Base-by-base conservation (phyloP, 2,329 filamentous ascomycete genomes). In the Aspergillus proliferans region DNA sequence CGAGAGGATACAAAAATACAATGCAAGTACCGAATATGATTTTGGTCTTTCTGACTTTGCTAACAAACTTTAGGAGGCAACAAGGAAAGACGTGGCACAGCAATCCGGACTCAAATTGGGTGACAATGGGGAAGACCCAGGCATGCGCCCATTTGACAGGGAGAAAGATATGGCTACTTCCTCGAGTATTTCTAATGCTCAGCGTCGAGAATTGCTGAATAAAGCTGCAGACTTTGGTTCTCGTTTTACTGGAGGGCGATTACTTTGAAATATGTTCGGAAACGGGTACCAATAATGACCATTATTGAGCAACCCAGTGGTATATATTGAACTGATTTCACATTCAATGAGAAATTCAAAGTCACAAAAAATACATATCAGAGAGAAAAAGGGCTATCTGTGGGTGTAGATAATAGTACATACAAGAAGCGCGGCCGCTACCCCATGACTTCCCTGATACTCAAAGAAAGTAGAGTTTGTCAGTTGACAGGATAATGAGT, bases 91-190 rank as follows among this genome's bases (percentile, higher is more conserved):
- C 15, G 22, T 28, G 18, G 15, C 38, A 12, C 38, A 21, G 18
- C 10, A 40, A 22, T 22, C 38, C 5, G 19, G 4, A 12, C 15
- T 12, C 18, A 40, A 6, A 21, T 22, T 12, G 18, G 8, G 26
- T 6, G 49, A 51, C 9, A 42, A 45, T 30, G 45, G 93, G 19
- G 92, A 96, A 69, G 91, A 97, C 65, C 92, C 93, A 0, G 95
- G 89, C 68, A 86, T 87, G 69, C 78, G 92, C 52, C 86, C 82
- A 0, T 97, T 97, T 70, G 89, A 96, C 71, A 80, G 84, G 54
- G 88, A 96, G 68, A 97, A 96, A 73, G 93, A 97, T 67, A 95
- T 97, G 82, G 86, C 82, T 36, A 72, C 88, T 2, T 85, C 85
- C 7, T 81, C 82, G 15, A 83, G 81, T 60, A 82, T 96, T 47